Percentiles rank a stretch among this genome's conserved stretches.
Evolutionary conservation across 2,329 filamentous ascomycete species (phyloP).

Genomic region (Chaetomium olivaceum): DNA sequence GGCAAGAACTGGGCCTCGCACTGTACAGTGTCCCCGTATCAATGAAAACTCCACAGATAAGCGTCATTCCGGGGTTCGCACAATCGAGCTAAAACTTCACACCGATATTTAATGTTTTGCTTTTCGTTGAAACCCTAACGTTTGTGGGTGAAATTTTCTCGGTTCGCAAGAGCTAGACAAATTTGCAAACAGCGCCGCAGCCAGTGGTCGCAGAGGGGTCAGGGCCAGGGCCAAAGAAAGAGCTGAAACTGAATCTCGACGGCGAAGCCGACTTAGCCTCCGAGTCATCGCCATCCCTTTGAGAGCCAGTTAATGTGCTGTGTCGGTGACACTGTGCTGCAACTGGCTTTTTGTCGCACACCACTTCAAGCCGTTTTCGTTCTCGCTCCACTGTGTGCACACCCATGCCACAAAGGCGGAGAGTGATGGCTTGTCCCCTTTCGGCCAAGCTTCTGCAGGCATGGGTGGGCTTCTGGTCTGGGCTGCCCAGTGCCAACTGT

Average conservation of each 20-base stretch:
- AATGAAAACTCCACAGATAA: conserved; percentile 6
- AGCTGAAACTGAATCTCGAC: not conserved
- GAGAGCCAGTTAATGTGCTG: conserved; percentile 19
- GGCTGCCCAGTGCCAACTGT: conserved; percentile 20
- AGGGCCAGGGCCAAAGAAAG: not conserved
- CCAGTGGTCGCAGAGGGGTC: not conserved
- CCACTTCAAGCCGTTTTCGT: conserved; percentile 1
- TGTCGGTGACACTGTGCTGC: conserved; percentile 19
- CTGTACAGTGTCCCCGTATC: conserved; percentile 13
- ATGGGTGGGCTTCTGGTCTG: conserved; percentile 1
- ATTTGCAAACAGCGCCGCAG: not conserved
- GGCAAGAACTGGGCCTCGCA: not conserved
- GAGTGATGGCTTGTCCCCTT: conserved; percentile 3
- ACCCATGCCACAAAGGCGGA: not conserved
- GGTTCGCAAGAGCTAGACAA: not conserved
- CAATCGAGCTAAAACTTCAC: not conserved
- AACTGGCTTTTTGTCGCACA: conserved; percentile 13
- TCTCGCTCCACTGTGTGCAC: not conserved
- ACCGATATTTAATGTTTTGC: conserved; percentile 1
- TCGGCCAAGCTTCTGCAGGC: conserved; percentile 3
- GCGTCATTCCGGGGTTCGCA: conserved; percentile 16
- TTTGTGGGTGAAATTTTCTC: conserved; percentile 3
- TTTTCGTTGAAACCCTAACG: conserved; percentile 15
- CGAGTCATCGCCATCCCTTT: conserved; percentile 8
- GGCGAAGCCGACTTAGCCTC: conserved; percentile 1